Conservation (phyloP, 2,329 filamentous ascomycete genomes). For the Phyllosticta citrichinensis region DNA sequence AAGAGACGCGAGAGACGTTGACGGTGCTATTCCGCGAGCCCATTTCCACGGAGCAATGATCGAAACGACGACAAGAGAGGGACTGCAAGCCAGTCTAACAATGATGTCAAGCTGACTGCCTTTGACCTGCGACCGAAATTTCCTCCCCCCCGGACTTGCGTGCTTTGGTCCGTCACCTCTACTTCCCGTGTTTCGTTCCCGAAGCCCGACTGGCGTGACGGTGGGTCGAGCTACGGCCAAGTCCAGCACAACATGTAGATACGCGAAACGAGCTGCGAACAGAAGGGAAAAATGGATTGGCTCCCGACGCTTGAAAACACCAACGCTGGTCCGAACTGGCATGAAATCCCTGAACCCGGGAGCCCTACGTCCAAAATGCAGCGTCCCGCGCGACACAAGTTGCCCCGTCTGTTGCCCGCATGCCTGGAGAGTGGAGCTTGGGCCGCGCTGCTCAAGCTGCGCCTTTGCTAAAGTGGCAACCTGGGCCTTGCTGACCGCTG, state of each 20-base stretch:
- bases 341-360: background rate
- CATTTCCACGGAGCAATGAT: background rate
- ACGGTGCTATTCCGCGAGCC: background rate
- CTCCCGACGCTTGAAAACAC: background rate
- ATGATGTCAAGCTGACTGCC: background rate
- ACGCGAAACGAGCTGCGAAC: background rate
- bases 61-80: background rate
- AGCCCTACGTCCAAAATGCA: background rate
- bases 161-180: background rate
- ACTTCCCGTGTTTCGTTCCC: conserved; percentile 9
- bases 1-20: background rate
- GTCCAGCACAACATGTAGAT: background rate
- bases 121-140: background rate
- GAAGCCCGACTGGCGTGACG: conserved; percentile 8
- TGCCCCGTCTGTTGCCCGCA: background rate
- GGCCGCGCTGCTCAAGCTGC: background rate
- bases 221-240: conserved; percentile 7
- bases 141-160: background rate
- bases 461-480: background rate
- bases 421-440: background rate
- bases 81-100: background rate
- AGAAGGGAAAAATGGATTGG: background rate
- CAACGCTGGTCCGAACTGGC: background rate
- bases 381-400: conserved; percentile 3
- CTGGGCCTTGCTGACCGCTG: background rate